Percentiles rank a stretch among this genome's conserved stretches.
Conservation (phyloP, 2,329 filamentous ascomycete species). For the Arthroderma sp. region DNA sequence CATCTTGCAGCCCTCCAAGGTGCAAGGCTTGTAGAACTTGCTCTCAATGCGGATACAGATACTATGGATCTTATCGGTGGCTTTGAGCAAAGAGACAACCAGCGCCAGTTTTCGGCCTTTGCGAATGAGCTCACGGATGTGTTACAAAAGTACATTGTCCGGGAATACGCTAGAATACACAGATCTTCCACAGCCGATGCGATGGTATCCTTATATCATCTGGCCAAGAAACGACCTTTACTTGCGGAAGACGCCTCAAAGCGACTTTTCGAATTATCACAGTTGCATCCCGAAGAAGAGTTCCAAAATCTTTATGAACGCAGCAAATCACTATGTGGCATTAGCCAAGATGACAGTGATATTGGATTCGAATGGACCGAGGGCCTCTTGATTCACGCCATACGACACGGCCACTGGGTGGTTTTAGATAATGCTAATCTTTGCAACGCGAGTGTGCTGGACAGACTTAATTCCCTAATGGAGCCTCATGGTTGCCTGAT, state of each 20-base stretch:
- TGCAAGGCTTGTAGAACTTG: conserved; percentile 63
- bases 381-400: conserved; percentile 75
- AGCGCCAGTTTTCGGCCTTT: conserved; percentile 55
- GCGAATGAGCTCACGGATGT: conserved; percentile 41
- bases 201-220: conserved; percentile 22
- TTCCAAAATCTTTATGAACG: conserved; percentile 38
- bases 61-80: conserved; percentile 95
- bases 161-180: conserved; percentile 16
- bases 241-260: conserved; percentile 20
- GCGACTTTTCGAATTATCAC: conserved; percentile 21
- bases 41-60: conserved; percentile 89
- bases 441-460: conserved; percentile 86
- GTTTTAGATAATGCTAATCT: conserved; percentile 95
- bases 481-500: conserved; percentile 79
- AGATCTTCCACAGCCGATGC: conserved; percentile 12
- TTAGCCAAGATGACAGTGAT: conserved; percentile 48
- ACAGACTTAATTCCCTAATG: conserved; percentile 84
- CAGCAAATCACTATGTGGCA: conserved; percentile 38
- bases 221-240: conserved; percentile 17
- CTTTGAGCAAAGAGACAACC: conserved; percentile 83
- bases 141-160: conserved; percentile 33
- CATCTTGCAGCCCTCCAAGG: conserved; percentile 71
- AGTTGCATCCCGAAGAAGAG: conserved; percentile 33
- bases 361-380: conserved; percentile 94
- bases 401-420: conserved; percentile 79